Base-by-base conservation (phyloP, 257 asterid genomes). In the Solanum sparsipilum region DNA sequence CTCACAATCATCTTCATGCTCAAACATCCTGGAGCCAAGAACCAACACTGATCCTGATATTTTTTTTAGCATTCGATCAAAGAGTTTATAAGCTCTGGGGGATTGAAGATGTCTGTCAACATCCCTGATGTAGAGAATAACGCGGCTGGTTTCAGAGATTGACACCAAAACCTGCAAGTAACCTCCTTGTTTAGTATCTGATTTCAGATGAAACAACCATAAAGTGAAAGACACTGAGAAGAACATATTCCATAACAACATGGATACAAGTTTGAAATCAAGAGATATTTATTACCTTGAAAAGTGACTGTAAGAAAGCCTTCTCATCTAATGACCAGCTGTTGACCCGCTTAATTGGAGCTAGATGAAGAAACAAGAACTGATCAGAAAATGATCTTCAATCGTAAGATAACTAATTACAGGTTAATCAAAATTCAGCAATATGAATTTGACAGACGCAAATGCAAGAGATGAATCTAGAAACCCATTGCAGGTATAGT, bases 51-150 rank as follows among this genome's bases (percentile, higher is more conserved):
- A 89, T 88, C 99, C 99, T 6, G 98, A 90, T 89, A 97, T 87
- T 88, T 93, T 95, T 91, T 94, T 96, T 90, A 97, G 90, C 97
- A 96, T 92, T 91, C 91, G 91, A 5, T 94, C 94, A 44, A 95
- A 93, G 84, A 95, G 88, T 89, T 91, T 94, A 93, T 92, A 88
- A 4, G 95, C 88, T 89, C 97, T 90, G 44, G 96, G 85, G 67
- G 98, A 93, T 74, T 93, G 95, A 90, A 96, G 90, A 48, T 92
- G 91, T 76, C 91, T 92, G 44, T 97, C 99, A 16, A 94, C 98
- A 87, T 96, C 99, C 91, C 98, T 93, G 87, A 97, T 86, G 86
- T 97, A 97, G 86, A 97, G 98, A 91, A 97, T 94, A 91, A 95
- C 86, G 86, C 94, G 76, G 75, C 93, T 90, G 86, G 91, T 91